These are phyloP conservation scores for Corniculantispora saksenae DNA, from an alignment of 2,329 filamentous ascomycete species.

Conservation along the genomic window DNA sequence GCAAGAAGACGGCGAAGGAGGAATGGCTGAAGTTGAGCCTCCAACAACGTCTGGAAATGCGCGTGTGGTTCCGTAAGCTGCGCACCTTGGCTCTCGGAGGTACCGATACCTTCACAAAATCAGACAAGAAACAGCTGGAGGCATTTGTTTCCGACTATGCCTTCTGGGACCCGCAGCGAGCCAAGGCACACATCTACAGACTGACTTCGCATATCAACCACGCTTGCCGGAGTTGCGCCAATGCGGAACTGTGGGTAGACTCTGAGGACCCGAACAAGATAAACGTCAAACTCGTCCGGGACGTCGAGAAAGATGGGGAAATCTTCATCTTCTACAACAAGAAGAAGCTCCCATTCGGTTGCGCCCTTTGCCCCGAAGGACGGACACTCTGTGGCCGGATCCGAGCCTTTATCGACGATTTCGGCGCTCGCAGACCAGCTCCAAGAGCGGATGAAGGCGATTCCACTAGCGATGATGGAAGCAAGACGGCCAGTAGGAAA, in stretches of 20 bases:
- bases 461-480: not conserved
- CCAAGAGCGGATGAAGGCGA: not conserved
- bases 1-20: constrained; percentile 2
- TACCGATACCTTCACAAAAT: not conserved
- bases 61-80: constrained; percentile 21
- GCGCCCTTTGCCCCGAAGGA: constrained; percentile 24
- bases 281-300: constrained; percentile 19
- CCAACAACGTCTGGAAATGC: constrained; percentile 4
- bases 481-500: not conserved
- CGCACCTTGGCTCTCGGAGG: constrained; percentile 9
- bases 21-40: constrained; percentile 23
- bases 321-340: constrained; percentile 41
- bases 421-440: not conserved
- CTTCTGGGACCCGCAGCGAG: constrained; percentile 23
- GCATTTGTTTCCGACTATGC: constrained; percentile 30
- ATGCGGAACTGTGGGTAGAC: constrained; percentile 26
- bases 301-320: constrained; percentile 32
- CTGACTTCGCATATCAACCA: constrained; percentile 34
- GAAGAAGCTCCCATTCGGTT: constrained; percentile 31
- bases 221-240: constrained; percentile 33
- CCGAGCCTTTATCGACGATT: not conserved
- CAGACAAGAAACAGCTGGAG: constrained; percentile 21
- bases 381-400: not conserved
- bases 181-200: constrained; percentile 24
- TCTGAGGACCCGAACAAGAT: constrained; percentile 22